Conservation (phyloP, 148 eudicot genomes). For the Heliosperma pusillum region DNA sequence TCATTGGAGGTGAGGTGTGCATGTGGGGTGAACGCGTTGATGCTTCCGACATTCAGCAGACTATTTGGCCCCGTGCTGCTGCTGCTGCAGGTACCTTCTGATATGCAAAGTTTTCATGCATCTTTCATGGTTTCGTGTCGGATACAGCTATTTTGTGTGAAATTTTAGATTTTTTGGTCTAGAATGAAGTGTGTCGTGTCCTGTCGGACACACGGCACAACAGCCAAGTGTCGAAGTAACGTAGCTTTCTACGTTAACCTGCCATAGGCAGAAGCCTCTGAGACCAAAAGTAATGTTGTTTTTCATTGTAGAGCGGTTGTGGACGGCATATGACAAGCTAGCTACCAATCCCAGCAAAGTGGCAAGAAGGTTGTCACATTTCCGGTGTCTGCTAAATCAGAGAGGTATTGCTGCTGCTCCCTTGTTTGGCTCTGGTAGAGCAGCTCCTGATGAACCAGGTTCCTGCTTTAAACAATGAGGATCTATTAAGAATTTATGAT, state of each 20-base stretch:
- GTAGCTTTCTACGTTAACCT: too few species aligned
- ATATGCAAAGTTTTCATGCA: too few species aligned
- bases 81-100: slow-evolving; percentile 59
- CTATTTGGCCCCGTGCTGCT: slow-evolving; percentile 99
- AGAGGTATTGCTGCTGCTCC: slow-evolving; percentile 95
- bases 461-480: slow-evolving; percentile 62
- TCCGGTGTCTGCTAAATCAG: slow-evolving; percentile 78
- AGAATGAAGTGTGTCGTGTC: too few species aligned
- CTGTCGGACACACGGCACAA: too few species aligned
- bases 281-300: too few species aligned
- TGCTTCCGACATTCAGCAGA: slow-evolving; percentile 76
- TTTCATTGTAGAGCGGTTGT: slow-evolving; percentile 61
- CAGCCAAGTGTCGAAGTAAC: too few species aligned
- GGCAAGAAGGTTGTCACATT: slow-evolving; percentile 52
- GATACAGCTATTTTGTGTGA: too few species aligned
- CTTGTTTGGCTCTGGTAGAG: slow-evolving; percentile 52
- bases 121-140: too few species aligned
- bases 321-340: slow-evolving; percentile 58
- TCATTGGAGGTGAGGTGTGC: slow-evolving; percentile 92
- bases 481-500: neutral
- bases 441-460: slow-evolving; percentile 61
- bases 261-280: too few species aligned
- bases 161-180: too few species aligned
- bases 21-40: slow-evolving; percentile 93
- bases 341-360: slow-evolving; percentile 64